A percentile compares a stretch with the other conserved stretches of the same genome.
Conservation (phyloP, 2,329 filamentous ascomycete species). For the Aplosporella prunicola region DNA sequence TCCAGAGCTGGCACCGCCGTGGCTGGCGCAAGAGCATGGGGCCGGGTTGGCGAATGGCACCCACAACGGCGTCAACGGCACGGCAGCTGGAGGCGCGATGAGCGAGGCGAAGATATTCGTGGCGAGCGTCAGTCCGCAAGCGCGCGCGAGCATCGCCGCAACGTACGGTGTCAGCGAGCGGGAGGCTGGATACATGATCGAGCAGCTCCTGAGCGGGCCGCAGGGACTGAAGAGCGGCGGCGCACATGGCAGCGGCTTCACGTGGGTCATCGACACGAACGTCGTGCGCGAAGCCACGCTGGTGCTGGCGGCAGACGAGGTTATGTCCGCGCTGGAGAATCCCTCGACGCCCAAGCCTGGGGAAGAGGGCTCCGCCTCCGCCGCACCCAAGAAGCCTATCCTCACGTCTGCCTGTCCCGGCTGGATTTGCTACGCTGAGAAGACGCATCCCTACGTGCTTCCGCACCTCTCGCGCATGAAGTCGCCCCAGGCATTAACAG, state of each 20-base stretch:
- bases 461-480: conserved; percentile 86
- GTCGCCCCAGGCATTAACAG: conserved; percentile 85
- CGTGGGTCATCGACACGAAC: conserved; percentile 88
- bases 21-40: conserved; percentile 18
- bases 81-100: not conserved
- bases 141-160: conserved; percentile 78
- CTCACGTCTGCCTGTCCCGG: conserved; percentile 88
- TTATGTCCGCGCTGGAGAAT: conserved; percentile 27
- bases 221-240: conserved; percentile 62
- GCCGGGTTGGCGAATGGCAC: conserved; percentile 16
- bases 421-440: conserved; percentile 98
- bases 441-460: conserved; percentile 89
- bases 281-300: conserved; percentile 71
- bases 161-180: conserved; percentile 65
- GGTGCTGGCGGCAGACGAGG: conserved; percentile 47
- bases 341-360: conserved; percentile 16
- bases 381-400: conserved; percentile 50
- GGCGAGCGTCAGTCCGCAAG: conserved; percentile 86
- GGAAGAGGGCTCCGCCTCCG: conserved; percentile 30
- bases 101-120: conserved; percentile 68
- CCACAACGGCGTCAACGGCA: conserved; percentile 12
- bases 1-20: conserved; percentile 32
- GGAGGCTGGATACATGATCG: conserved; percentile 72
- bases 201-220: conserved; percentile 64
- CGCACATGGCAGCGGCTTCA: conserved; percentile 64